Evolutionary conservation across 1,139 yeast species (phyloP).

Genomic region (Debaryomyces fabryi): DNA sequence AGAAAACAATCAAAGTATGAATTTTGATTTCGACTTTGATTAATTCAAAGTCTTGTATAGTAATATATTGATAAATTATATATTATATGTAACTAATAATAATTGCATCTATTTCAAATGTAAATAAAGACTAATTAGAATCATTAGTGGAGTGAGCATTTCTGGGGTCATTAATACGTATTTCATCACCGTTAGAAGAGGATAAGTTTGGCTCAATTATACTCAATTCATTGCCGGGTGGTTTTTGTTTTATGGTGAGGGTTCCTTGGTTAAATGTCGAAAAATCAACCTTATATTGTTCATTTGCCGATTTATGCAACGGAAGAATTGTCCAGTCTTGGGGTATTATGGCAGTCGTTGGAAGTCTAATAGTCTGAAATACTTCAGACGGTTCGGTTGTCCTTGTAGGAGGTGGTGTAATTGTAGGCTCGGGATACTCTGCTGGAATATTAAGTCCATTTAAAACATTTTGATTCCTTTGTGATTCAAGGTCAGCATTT

Average conservation of each 20-base stretch:
- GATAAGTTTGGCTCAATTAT: conserved; percentile 4
- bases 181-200: not conserved
- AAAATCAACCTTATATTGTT: conserved; percentile 24
- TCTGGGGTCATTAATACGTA: not conserved
- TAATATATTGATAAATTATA: not conserved
- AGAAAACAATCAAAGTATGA: not conserved
- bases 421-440: conserved; percentile 2
- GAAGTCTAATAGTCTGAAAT: conserved; percentile 27
- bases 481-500: not conserved
- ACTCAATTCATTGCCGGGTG: conserved; percentile 5
- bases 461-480: not conserved
- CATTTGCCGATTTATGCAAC: conserved; percentile 16
- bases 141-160: not conserved
- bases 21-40: conserved; percentile 7
- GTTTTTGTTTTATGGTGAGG: conserved; percentile 14
- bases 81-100: not conserved
- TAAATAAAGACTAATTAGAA: not conserved
- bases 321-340: conserved; percentile 42
- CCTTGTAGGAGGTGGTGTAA: conserved; percentile 5
- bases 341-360: conserved; percentile 33
- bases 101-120: not conserved
- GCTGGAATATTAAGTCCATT: conserved; percentile 10
- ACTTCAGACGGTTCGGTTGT: conserved; percentile 8
- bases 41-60: not conserved
- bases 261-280: conserved; percentile 21